These are phyloP conservation scores for Acanthamoeba castellanii DNA, from an alignment of 208 protist genomes.

Conservation along the genomic window DNA sequence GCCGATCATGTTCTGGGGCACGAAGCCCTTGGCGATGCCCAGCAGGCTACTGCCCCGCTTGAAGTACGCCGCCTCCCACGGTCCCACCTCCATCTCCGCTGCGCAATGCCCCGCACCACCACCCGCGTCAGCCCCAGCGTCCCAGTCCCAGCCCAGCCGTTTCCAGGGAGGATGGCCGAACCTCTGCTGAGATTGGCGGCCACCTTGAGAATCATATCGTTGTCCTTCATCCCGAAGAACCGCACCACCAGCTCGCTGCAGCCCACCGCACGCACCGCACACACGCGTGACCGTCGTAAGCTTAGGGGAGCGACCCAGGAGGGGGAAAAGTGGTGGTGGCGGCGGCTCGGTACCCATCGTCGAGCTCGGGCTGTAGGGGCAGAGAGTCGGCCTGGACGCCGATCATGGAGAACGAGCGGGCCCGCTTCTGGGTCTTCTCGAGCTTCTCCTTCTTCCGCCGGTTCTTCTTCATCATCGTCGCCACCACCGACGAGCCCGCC, in stretches of 20 bases:
- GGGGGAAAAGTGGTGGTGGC: background rate
- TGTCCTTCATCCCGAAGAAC: constrained; percentile 71
- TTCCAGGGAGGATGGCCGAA: background rate
- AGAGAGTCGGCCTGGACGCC: background rate
- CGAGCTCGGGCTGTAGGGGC: background rate
- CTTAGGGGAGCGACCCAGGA: background rate
- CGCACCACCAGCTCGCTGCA: constrained; percentile 50
- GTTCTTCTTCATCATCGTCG: background rate
- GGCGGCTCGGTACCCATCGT: background rate
- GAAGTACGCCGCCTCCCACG: background rate
- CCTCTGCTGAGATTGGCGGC: constrained; percentile 55
- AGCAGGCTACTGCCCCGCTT: background rate
- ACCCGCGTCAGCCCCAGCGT: too few relatives aligned
- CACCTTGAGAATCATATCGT: constrained; percentile 26
- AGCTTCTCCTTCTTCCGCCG: too few relatives aligned
- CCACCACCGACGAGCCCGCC: background rate
- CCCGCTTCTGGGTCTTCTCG: background rate
- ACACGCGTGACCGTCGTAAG: background rate
- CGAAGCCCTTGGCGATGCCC: background rate
- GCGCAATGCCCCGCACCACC: background rate
- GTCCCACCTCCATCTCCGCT: background rate
- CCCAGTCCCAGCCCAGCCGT: too few relatives aligned
- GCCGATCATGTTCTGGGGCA: background rate
- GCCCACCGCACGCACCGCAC: background rate
- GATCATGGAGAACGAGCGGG: background rate